A percentile compares a stretch with the other conserved stretches of the same genome.
Conservation (phyloP, 306 rosid species). For the Lotus japonicus region DNA sequence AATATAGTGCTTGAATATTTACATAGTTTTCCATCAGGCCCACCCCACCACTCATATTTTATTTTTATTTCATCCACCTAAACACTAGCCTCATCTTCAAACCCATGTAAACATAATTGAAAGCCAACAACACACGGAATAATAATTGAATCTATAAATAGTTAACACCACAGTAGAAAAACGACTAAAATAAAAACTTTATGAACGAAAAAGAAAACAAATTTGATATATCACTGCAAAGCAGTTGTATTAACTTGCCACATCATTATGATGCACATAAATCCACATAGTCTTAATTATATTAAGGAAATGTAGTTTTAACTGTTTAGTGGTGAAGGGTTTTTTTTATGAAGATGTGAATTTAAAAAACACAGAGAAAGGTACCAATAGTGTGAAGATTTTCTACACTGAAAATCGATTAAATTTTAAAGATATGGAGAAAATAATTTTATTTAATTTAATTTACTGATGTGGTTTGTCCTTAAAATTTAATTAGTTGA, state of each 20-base stretch:
- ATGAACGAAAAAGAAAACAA: neutral
- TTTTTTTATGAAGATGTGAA: too few species aligned
- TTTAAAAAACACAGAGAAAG: neutral
- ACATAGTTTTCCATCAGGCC: conserved; percentile 9
- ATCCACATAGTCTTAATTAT: neutral
- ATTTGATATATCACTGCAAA: neutral
- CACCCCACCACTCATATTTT: conserved; percentile 20
- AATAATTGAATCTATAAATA: neutral
- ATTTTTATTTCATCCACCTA: conserved; percentile 22
- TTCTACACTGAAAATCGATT: too few species aligned
- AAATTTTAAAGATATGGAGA: too few species aligned
- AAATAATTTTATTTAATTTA: too few species aligned
- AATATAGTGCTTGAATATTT: neutral
- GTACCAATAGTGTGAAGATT: too few species aligned
- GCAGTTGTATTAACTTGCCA: neutral
- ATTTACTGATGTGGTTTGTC: too few species aligned
- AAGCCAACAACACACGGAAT: neutral
- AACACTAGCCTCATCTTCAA: conserved; percentile 20
- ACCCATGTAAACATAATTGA: conserved; percentile 17
- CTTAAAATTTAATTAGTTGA: too few species aligned
- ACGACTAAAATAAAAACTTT: too few species aligned
- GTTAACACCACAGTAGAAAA: neutral
- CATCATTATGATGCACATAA: neutral
- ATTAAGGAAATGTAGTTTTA: neutral
- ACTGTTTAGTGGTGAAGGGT: neutral